phyloP scores from a whole-genome alignment of 805 yeast genomes.

The Hanseniaspora lindneri region DNA sequence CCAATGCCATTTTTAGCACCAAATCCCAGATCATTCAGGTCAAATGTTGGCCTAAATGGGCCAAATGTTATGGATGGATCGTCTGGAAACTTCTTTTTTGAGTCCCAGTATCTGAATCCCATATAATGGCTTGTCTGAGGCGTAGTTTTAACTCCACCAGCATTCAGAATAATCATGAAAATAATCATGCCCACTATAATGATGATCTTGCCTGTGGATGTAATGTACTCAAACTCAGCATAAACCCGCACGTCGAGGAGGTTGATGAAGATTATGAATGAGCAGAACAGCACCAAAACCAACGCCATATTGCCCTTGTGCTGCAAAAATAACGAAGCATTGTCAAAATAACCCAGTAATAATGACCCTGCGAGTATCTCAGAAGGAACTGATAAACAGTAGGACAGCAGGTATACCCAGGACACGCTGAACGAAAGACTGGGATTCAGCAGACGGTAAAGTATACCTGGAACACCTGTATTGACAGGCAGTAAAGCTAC shows the following conservation, averaged over 20 bases:
- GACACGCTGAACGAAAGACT: slow-evolving; percentile 68
- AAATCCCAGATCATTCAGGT: slow-evolving; percentile 44
- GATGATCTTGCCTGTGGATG: slow-evolving; percentile 47
- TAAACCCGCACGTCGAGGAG: slow-evolving; percentile 56
- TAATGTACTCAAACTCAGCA: slow-evolving; percentile 59
- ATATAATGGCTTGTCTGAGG: slow-evolving; percentile 29
- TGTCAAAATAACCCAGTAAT: slow-evolving; percentile 53
- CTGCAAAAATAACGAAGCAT: slow-evolving; percentile 23
- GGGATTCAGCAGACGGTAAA: slow-evolving; percentile 65
- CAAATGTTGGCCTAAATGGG: slow-evolving; percentile 57
- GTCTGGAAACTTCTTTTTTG: slow-evolving; percentile 30
- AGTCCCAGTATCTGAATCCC: slow-evolving; percentile 60
- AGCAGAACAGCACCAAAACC: slow-evolving; percentile 39
- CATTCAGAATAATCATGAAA: slow-evolving; percentile 50
- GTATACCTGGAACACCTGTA: slow-evolving; percentile 64
- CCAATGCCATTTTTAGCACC: slow-evolving; percentile 44
- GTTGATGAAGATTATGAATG: slow-evolving; percentile 34
- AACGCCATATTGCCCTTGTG: slow-evolving; percentile 31
- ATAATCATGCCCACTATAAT: slow-evolving; percentile 42
- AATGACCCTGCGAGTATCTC: slow-evolving; percentile 73
- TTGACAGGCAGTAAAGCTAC: slow-evolving; percentile 68
- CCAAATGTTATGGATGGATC: slow-evolving; percentile 35
- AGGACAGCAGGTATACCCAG: slow-evolving; percentile 61
- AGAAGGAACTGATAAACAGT: slow-evolving; percentile 61
- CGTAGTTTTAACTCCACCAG: slow-evolving; percentile 40